Conservation (phyloP, 2,329 filamentous ascomycete genomes). For the Pseudogymnoascus sp. region DNA sequence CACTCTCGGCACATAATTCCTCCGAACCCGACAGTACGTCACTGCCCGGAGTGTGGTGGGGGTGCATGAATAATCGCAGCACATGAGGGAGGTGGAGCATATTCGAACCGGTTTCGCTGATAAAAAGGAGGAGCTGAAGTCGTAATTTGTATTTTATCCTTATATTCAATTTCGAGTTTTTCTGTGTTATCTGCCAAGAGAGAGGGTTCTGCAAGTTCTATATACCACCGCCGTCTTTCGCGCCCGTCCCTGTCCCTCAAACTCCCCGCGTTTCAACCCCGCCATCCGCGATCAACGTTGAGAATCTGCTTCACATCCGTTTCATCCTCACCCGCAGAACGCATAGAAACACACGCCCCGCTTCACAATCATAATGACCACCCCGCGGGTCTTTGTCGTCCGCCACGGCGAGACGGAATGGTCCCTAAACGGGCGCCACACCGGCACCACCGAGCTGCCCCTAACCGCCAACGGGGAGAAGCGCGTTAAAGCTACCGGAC, state of each 20-base stretch:
- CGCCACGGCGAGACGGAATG: slow-evolving; percentile 95
- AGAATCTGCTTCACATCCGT: neutral
- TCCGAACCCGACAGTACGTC: neutral
- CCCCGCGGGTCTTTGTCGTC: slow-evolving; percentile 70
- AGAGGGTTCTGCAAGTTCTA: neutral
- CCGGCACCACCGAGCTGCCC: slow-evolving; percentile 76
- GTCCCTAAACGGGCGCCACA: slow-evolving; percentile 81
- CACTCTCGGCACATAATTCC: neutral
- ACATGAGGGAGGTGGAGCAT: slow-evolving; percentile 4
- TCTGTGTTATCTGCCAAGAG: neutral
- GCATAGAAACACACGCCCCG: neutral
- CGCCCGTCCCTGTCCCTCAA: neutral
- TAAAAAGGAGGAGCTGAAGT: neutral
- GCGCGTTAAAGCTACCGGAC: slow-evolving; percentile 66
- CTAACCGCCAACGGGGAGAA: slow-evolving; percentile 75
- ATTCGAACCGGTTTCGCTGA: neutral
- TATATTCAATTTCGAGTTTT: neutral
- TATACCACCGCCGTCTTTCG: neutral
- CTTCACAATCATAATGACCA: slow-evolving; percentile 25
- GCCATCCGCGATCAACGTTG: neutral
- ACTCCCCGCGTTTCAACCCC: neutral
- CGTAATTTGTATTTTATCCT: neutral
- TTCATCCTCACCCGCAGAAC: neutral
- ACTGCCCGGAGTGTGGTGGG: neutral
- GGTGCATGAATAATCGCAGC: slow-evolving; percentile 6